Conservation (phyloP, 2,329 filamentous ascomycete genomes). For the Fusarium begoniae region DNA sequence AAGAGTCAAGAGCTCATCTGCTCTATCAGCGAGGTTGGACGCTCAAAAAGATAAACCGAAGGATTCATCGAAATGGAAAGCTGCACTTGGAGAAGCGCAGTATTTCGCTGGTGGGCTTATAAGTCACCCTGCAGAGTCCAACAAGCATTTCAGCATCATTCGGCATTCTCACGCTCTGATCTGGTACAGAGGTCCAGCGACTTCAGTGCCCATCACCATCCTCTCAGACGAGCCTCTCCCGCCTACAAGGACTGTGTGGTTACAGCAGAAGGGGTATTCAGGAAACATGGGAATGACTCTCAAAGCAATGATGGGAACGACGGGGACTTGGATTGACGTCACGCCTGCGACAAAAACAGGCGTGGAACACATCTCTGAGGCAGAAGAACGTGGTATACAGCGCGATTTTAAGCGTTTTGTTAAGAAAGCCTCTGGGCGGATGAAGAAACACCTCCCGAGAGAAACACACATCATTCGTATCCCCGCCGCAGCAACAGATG, state of each 20-base stretch:
- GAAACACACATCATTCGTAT: constrained; percentile 74
- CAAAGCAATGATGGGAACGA: constrained; percentile 69
- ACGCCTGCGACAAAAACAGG: constrained; percentile 64
- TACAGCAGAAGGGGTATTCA: constrained; percentile 74
- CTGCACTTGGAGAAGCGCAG: constrained; percentile 65
- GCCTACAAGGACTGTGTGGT: constrained; percentile 67
- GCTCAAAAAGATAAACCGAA: constrained; percentile 27
- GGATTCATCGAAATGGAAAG: constrained; percentile 53
- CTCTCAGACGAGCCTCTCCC: constrained; percentile 69
- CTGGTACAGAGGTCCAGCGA: constrained; percentile 72
- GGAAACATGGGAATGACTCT: constrained; percentile 74
- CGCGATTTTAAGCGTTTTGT: constrained; percentile 72
- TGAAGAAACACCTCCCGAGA: constrained; percentile 60
- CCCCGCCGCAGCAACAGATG: constrained; percentile 69
- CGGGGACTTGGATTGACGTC: constrained; percentile 72
- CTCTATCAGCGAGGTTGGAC: constrained; percentile 29
- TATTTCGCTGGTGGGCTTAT: constrained; percentile 74
- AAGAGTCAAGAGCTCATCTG: constrained; percentile 47
- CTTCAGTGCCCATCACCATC: constrained; percentile 70
- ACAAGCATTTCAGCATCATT: constrained; percentile 71
- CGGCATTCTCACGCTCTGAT: constrained; percentile 72
- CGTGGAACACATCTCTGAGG: constrained; percentile 59
- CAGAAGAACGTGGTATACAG: constrained; percentile 73
- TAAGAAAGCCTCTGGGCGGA: constrained; percentile 61
- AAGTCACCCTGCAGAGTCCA: constrained; percentile 70